phyloP scores from a whole-genome alignment of 306 rosid genomes.

The Lathyrus oleraceus region DNA sequence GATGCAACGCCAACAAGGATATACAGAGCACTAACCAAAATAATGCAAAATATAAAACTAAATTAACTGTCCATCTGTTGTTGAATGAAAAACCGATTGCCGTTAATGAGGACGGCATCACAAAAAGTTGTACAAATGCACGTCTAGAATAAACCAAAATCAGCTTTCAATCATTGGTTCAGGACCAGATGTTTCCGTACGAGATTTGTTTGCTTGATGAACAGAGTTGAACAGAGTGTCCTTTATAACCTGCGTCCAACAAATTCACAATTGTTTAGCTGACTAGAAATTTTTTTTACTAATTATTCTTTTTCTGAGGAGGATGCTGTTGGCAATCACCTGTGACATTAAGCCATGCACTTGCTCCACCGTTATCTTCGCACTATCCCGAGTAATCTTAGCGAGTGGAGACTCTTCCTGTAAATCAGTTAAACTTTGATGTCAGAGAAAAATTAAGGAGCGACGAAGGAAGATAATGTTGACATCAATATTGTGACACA shows the following conservation, averaged over 20 bases:
- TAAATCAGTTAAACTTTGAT: constrained; percentile 31
- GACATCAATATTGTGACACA: neutral
- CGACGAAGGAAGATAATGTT: neutral
- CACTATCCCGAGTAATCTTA: constrained; percentile 89
- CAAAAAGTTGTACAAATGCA: constrained; percentile 24
- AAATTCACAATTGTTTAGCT: constrained; percentile 22
- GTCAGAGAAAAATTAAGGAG: constrained; percentile 6
- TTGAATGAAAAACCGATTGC: neutral
- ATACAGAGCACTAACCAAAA: constrained; percentile 20
- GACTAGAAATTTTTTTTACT: neutral
- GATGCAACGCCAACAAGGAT: constrained; percentile 28
- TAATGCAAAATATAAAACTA: constrained; percentile 29
- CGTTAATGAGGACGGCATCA: neutral
- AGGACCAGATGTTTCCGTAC: constrained; percentile 67
- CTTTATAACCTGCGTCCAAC: constrained; percentile 74
- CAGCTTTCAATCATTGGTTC: constrained; percentile 95
- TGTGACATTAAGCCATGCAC: constrained; percentile 96
- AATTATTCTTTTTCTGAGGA: neutral
- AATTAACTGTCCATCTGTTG: constrained; percentile 17
- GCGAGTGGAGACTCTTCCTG: constrained; percentile 95
- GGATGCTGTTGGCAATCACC: constrained; percentile 47
- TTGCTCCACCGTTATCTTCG: constrained; percentile 96
- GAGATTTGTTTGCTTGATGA: constrained; percentile 59
- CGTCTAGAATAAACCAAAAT: constrained; percentile 29
- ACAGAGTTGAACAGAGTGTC: constrained; percentile 87